A percentile compares a stretch with the other conserved stretches of the same genome.
Conservation (phyloP, 2,329 filamentous ascomycete genomes). For the Pseudocercospora macadamiae region DNA sequence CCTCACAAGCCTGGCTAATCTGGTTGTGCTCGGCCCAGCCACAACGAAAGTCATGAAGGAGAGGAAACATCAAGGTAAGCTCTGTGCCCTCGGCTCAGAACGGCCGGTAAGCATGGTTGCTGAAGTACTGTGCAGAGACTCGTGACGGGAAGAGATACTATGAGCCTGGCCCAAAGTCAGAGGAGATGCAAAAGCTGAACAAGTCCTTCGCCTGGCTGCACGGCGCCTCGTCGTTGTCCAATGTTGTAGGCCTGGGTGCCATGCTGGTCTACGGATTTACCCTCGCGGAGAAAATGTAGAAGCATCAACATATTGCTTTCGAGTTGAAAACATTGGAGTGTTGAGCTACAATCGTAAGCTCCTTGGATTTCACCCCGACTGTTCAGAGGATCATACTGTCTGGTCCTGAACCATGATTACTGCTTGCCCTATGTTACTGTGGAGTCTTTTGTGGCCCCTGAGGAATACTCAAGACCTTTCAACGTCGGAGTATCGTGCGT, state of each 20-base stretch:
- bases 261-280: conserved; percentile 78
- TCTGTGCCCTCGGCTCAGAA: neutral
- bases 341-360: too few relatives aligned
- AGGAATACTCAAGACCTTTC: neutral
- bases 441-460: neutral
- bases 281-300: conserved; percentile 68
- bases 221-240: conserved; percentile 77
- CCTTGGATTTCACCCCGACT: too few relatives aligned
- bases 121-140: conserved; percentile 60
- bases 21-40: conserved; percentile 71
- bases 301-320: too few relatives aligned
- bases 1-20: conserved; percentile 70
- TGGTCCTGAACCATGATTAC: neutral
- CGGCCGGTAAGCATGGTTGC: neutral
- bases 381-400: neutral
- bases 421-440: neutral
- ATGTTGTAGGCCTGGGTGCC: conserved; percentile 70
- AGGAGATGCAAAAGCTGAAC: conserved; percentile 81
- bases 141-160: conserved; percentile 87
- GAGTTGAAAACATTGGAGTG: too few relatives aligned
- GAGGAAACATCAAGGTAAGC: conserved; percentile 75
- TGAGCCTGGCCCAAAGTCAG: conserved; percentile 76
- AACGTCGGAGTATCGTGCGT: neutral
- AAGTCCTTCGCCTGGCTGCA: conserved; percentile 78
- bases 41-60: conserved; percentile 75